Percentiles rank a stretch among this genome's conserved stretches.
Evolutionary conservation across 2,329 filamentous ascomycete species (phyloP).

Genomic region (Sporothrix phasma): DNA sequence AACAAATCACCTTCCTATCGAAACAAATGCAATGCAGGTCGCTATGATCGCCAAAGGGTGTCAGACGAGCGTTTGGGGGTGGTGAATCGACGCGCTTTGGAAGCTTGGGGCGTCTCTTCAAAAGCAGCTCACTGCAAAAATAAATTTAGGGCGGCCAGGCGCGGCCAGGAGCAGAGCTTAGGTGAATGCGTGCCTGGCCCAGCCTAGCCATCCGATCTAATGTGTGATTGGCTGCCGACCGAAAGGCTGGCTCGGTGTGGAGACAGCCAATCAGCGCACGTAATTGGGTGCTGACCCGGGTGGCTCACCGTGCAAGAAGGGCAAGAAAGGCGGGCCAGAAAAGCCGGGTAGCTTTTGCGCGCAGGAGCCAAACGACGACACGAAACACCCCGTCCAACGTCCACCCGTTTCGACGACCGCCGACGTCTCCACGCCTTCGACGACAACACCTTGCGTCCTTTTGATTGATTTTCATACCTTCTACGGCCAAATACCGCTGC

Average conservation of each 20-base stretch:
- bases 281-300: constrained; percentile 20
- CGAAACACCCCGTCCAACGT: background rate
- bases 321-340: constrained; percentile 14
- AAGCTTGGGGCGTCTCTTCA: background rate
- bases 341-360: constrained; percentile 14
- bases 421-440: background rate
- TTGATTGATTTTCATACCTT: background rate
- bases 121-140: constrained; percentile 1
- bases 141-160: background rate
- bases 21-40: background rate
- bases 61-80: background rate
- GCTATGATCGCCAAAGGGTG: background rate
- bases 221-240: constrained; percentile 18
- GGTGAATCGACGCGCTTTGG: background rate
- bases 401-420: constrained; percentile 11
- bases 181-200: constrained; percentile 10
- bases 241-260: background rate
- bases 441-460: constrained; percentile 22
- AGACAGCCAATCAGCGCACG: constrained; percentile 19
- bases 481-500: background rate
- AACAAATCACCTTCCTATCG: background rate
- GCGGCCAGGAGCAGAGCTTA: background rate
- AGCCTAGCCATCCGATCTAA: constrained; percentile 15
- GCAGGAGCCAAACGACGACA: background rate
- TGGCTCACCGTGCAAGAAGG: constrained; percentile 3